These are phyloP conservation scores for Botrytis paeoniae DNA, from an alignment of 2,329 filamentous ascomycete genomes.

Conservation along the genomic window DNA sequence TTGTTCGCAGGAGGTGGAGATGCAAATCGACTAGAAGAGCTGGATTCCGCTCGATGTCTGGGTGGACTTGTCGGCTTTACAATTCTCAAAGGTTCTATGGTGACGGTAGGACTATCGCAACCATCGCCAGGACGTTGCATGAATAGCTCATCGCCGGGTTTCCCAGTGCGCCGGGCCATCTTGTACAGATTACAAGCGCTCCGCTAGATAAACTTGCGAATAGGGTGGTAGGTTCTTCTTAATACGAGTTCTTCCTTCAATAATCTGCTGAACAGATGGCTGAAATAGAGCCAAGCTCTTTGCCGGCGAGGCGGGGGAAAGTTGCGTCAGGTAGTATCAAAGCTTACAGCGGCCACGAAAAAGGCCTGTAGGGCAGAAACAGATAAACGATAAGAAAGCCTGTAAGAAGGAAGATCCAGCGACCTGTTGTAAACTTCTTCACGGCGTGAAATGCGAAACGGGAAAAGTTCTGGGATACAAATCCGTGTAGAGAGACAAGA, in stretches of 20 bases:
- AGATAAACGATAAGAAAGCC: constrained; percentile 17
- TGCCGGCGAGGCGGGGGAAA: constrained; percentile 19
- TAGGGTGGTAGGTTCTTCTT: constrained; percentile 34
- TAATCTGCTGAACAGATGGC: not conserved
- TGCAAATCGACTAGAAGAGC: constrained; percentile 44
- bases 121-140: constrained; percentile 50
- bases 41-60: constrained; percentile 38
- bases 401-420: not conserved
- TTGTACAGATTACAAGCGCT: constrained; percentile 27
- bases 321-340: constrained; percentile 11
- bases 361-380: constrained; percentile 10
- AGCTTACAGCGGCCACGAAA: constrained; percentile 10
- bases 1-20: constrained; percentile 50
- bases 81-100: constrained; percentile 77
- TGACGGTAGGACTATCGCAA: constrained; percentile 63
- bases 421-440: not conserved
- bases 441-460: not conserved
- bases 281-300: constrained; percentile 3
- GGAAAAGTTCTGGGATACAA: not conserved
- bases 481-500: not conserved
- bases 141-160: constrained; percentile 81
- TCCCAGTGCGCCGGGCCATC: constrained; percentile 50
- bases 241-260: constrained; percentile 29
- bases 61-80: constrained; percentile 72
- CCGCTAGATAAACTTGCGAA: constrained; percentile 29